Conservation (phyloP, 441 rosid genomes). For the Adansonia grandidieri region DNA sequence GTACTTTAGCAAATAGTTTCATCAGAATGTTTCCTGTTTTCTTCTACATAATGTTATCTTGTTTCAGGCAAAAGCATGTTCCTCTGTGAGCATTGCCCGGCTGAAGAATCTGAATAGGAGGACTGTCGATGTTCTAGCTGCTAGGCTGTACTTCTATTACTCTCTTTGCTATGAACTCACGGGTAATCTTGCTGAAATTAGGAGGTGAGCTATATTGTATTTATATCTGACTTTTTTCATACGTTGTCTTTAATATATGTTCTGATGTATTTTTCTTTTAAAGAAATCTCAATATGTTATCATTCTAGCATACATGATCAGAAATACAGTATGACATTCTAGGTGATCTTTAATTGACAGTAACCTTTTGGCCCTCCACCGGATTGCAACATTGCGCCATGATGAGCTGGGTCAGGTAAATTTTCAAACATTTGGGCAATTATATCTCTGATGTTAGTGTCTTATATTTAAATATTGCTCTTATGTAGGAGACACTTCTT, state of each 20-base stretch:
- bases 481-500: slow-evolving; percentile 71
- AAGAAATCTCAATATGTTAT: not conserved
- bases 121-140: slow-evolving; percentile 74
- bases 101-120: slow-evolving; percentile 65
- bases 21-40: not conserved
- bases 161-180: slow-evolving; percentile 76
- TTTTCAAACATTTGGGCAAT: not conserved
- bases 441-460: slow-evolving; percentile 7
- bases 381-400: slow-evolving; percentile 69
- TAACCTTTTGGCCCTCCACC: slow-evolving; percentile 63
- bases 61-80: slow-evolving; percentile 71
- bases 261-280: not conserved
- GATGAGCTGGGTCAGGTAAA: slow-evolving; percentile 75
- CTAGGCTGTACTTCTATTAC: slow-evolving; percentile 72
- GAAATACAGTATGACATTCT: not conserved
- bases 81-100: slow-evolving; percentile 63
- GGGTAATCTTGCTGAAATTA: slow-evolving; percentile 69
- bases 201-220: slow-evolving; percentile 50
- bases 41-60: not conserved
- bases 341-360: slow-evolving; percentile 35
- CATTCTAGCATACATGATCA: not conserved
- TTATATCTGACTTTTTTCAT: not conserved
- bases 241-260: not conserved
- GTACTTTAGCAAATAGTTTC: slow-evolving; percentile 31
- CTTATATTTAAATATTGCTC: slow-evolving; percentile 22